Conservation (phyloP, 164 flowering plant species). For the Nymphaea colorata region DNA sequence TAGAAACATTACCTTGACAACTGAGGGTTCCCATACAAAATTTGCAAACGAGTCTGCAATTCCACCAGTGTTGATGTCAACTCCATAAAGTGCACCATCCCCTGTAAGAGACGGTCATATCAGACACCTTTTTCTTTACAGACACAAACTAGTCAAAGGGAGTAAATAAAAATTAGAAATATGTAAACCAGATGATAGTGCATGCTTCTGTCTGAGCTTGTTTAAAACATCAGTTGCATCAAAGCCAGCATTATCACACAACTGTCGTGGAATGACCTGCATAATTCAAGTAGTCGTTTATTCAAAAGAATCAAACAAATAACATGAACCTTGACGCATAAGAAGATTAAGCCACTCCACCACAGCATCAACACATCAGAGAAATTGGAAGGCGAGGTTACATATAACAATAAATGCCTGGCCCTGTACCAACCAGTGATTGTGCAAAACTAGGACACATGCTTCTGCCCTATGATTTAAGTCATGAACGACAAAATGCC, state of each 20-base stretch:
- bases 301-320: not conserved
- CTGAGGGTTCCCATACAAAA: conserved; percentile 99
- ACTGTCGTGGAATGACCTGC: conserved; percentile 91
- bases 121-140: not conserved
- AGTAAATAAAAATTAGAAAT: not conserved
- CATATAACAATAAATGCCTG: not conserved
- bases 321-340: not conserved
- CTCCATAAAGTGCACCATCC: conserved; percentile 89
- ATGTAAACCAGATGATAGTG: conserved; percentile 73
- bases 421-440: not conserved
- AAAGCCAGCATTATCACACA: conserved; percentile 99
- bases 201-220: conserved; percentile 95
- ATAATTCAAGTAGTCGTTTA: not conserved
- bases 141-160: not conserved
- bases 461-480: too few relatives aligned
- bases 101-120: conserved; percentile 26
- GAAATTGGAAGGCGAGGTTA: too few relatives aligned
- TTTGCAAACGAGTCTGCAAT: conserved; percentile 86
- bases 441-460: not conserved
- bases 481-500: too few relatives aligned
- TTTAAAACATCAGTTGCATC: conserved; percentile 99
- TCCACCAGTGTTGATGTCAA: conserved; percentile 95
- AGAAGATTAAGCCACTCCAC: too few relatives aligned
- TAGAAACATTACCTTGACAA: conserved; percentile 59
- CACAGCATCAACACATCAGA: too few relatives aligned